These are phyloP conservation scores for Phytophthora uliginosa DNA, from an alignment of 352 stramenopile species.

Conservation along the genomic window DNA sequence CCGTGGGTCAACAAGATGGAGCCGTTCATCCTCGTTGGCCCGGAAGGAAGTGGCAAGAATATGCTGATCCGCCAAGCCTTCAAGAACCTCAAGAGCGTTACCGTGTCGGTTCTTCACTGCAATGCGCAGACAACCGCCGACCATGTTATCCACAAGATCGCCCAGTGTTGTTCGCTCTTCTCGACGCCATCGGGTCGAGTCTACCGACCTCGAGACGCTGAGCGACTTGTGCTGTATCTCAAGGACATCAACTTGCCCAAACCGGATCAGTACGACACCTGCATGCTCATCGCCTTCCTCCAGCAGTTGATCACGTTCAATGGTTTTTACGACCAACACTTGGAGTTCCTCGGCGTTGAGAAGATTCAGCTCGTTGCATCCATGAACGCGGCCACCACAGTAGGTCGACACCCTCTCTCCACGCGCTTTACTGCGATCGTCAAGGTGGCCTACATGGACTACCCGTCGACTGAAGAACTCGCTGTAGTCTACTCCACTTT, in stretches of 20 bases:
- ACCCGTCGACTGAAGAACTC: slow-evolving; percentile 93
- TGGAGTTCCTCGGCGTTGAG: slow-evolving; percentile 96
- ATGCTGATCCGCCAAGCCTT: slow-evolving; percentile 96
- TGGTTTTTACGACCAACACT: slow-evolving; percentile 96
- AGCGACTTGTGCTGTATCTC: slow-evolving; percentile 95
- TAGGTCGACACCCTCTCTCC: slow-evolving; percentile 92
- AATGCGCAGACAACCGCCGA: slow-evolving; percentile 95
- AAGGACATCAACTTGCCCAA: slow-evolving; percentile 98
- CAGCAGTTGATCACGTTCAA: slow-evolving; percentile 97
- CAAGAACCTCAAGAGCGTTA: slow-evolving; percentile 75
- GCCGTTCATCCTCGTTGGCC: slow-evolving; percentile 96
- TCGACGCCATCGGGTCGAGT: slow-evolving; percentile 92
- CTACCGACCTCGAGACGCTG: slow-evolving; percentile 93
- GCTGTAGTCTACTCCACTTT: slow-evolving; percentile 92
- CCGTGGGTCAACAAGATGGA: slow-evolving; percentile 95
- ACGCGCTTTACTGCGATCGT: slow-evolving; percentile 96
- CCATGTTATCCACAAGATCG: slow-evolving; percentile 96
- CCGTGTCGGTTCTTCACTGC: slow-evolving; percentile 93
- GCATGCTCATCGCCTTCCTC: slow-evolving; percentile 97
- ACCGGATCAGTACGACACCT: slow-evolving; percentile 96
- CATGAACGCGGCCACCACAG: slow-evolving; percentile 95
- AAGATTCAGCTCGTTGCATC: slow-evolving; percentile 95
- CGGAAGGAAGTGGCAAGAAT: slow-evolving; percentile 95
- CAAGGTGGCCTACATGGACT: slow-evolving; percentile 95
- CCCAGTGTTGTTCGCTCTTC: slow-evolving; percentile 94